Percentiles rank a stretch among this genome's conserved stretches.
These are phyloP conservation scores for Penicillium flavigenum DNA, from an alignment of 495 filamentous ascomycete species.

Conservation along the genomic window DNA sequence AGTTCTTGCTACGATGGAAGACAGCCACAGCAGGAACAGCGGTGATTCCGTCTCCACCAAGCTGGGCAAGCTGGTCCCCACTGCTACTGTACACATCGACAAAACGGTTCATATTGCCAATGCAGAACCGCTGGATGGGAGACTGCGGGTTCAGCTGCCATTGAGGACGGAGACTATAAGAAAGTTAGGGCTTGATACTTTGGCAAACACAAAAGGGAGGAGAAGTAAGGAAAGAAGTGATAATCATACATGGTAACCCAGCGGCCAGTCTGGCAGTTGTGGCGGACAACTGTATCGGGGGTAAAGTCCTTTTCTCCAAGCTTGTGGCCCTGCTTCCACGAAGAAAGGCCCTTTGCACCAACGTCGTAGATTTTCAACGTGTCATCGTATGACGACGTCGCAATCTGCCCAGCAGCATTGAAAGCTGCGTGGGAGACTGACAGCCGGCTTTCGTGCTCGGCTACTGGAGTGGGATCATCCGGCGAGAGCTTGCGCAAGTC, in stretches of 20 bases:
- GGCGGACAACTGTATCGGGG: constrained; percentile 66
- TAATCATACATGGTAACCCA: constrained; percentile 67
- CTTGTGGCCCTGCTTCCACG: constrained; percentile 63
- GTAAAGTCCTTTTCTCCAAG: constrained; percentile 62
- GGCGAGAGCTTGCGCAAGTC: constrained; percentile 78
- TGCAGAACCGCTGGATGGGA: constrained; percentile 78
- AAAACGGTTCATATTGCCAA: constrained; percentile 98
- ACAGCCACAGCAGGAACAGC: constrained; percentile 91
- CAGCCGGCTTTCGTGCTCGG: constrained; percentile 75
- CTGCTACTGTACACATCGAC: constrained; percentile 80
- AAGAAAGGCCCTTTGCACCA: constrained; percentile 51
- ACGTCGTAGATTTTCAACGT: constrained; percentile 90
- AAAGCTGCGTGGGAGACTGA: constrained; percentile 91
- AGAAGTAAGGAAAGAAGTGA: not conserved
- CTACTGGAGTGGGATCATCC: constrained; percentile 64
- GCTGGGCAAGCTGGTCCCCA: constrained; percentile 87
- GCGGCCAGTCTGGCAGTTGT: constrained; percentile 95
- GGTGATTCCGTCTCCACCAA: constrained; percentile 84
- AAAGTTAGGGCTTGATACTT: constrained; percentile 4
- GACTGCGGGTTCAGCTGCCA: constrained; percentile 83
- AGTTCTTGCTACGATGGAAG: constrained; percentile 84
- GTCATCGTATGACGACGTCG: constrained; percentile 92
- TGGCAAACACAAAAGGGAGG: not conserved
- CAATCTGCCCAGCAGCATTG: constrained; percentile 76
- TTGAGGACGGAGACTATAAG: constrained; percentile 78